Evolutionary conservation across 2,329 filamentous ascomycete genomes (phyloP).

Genomic region (Sclerotinia borealis): DNA sequence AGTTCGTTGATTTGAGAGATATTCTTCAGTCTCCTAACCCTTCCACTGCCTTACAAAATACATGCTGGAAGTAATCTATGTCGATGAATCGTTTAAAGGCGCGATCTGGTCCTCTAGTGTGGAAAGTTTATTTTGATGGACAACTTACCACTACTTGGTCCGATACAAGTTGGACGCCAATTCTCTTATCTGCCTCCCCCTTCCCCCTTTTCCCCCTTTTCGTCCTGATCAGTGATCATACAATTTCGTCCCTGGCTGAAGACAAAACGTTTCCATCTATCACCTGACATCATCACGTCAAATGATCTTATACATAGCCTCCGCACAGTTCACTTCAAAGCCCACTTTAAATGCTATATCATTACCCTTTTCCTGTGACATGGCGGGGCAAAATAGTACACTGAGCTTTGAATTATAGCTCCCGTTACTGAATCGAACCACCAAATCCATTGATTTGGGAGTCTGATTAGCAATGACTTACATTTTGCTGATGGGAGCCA

Average conservation of each 20-base stretch:
- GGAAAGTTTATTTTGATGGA: neutral
- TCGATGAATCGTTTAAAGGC: neutral
- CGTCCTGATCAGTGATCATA: neutral
- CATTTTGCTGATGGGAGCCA: neutral
- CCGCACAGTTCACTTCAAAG: no score
- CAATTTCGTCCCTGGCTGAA: neutral
- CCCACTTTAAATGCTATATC: neutral
- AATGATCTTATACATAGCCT: neutral
- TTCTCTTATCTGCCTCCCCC: no score
- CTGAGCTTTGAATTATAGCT: slow-evolving; percentile 25
- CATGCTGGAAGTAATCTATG: neutral
- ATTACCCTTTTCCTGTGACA: slow-evolving; percentile 17
- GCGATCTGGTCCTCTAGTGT: neutral
- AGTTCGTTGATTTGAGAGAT: neutral
- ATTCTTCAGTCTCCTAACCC: neutral
- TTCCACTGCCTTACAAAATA: no score
- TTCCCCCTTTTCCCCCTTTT: neutral
- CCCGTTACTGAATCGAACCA: slow-evolving; percentile 34
- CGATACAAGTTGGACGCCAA: neutral
- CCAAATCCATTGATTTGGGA: slow-evolving; percentile 35
- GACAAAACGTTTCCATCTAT: neutral
- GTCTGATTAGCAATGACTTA: neutral
- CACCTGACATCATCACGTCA: neutral
- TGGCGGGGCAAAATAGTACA: slow-evolving; percentile 33
- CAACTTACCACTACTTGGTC: neutral